Evolutionary conservation across 169 alveolate species (phyloP), one percentile per base, ranked within the genome.

Genomic region (Theileria equi): DNA sequence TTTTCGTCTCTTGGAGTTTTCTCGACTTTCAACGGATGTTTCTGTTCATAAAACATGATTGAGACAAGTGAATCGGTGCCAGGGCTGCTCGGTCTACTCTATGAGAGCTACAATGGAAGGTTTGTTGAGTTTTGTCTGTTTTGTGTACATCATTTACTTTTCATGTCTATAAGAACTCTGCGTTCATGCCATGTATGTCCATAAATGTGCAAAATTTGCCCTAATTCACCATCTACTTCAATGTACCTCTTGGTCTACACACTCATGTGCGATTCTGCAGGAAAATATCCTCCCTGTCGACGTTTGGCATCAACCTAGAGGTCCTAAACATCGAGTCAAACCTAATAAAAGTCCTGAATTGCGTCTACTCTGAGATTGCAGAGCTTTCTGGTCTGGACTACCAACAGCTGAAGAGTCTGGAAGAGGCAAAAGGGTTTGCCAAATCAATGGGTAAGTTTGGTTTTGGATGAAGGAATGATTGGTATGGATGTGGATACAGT

Each of bases 21-120:
- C 29, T 13, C 59, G 31, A 8, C 29, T 13, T 21, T 49, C 6
- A 40, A 11, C 36, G 31, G 19, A 35, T 13, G 59, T 28, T 8
- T 19, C 25, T 28, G 6, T 5, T 3, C 17, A 49, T 3, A 28
- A 26, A 66, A 38, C 21, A 60, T 53, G 45, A 26, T 11, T 17
- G 25, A 32, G 21, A 29, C 11, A 29, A 43, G 36, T 21, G 35
- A 43, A 17, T 55, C 49, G 13, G 63, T 55, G 13, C 60, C 23
- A 55, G 8, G 36, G 29, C 25, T 55, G 16, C 29, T 19, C 21
- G 36, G 28, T 31, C 38, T 55, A 34, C 23, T 55, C 16, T 55
- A 55, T 55, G 66, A 55, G 29, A 10, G 36, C 13, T 55, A 29
- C 19, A 55, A 55, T 55, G 52, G 25, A 36, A 55, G 66, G 66